Evolutionary conservation across 345 rosid species (phyloP).

Genomic region (Gossypium sturtianum): DNA sequence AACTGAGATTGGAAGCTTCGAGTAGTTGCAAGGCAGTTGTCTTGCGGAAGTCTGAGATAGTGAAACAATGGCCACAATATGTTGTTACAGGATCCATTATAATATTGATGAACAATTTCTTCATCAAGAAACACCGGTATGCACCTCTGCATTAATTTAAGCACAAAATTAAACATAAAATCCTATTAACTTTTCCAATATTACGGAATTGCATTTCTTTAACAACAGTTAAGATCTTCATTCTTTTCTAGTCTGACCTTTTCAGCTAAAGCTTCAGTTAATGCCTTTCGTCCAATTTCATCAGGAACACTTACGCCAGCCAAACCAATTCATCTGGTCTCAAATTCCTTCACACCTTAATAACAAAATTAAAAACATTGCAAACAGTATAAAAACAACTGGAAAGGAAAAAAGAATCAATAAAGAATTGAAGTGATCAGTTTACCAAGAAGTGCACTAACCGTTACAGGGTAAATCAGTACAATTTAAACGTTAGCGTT

Average conservation of each 20-base stretch:
- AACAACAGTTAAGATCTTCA: constrained; percentile 1
- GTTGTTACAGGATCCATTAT: background rate
- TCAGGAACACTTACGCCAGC: constrained; percentile 58
- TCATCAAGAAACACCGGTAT: constrained; percentile 55
- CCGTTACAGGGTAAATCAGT: background rate
- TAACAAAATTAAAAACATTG: constrained; percentile 2
- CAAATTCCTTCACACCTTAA: constrained; percentile 51
- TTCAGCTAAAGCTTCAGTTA: constrained; percentile 46
- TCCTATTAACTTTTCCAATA: constrained; percentile 12
- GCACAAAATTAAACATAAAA: constrained; percentile 12
- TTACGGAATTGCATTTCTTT: background rate
- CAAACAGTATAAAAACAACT: background rate
- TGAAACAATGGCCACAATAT: constrained; percentile 21
- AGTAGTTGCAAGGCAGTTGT: constrained; percentile 52
- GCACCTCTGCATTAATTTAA: constrained; percentile 38
- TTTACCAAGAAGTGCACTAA: constrained; percentile 49
- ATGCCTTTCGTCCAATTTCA: constrained; percentile 37
- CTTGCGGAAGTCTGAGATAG: constrained; percentile 53
- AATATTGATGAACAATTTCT: constrained; percentile 44
- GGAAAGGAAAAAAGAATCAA: background rate
- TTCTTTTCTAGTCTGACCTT: constrained; percentile 35
- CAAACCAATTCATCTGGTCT: constrained; percentile 61
- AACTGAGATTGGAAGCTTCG: constrained; percentile 52
- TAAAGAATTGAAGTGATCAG: background rate
- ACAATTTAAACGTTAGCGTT: too few relatives aligned